A percentile compares a stretch with the other conserved stretches of the same genome.
These are phyloP conservation scores for Cymodocea nodosa DNA, from an alignment of 116 monocot genomes.

Conservation along the genomic window DNA sequence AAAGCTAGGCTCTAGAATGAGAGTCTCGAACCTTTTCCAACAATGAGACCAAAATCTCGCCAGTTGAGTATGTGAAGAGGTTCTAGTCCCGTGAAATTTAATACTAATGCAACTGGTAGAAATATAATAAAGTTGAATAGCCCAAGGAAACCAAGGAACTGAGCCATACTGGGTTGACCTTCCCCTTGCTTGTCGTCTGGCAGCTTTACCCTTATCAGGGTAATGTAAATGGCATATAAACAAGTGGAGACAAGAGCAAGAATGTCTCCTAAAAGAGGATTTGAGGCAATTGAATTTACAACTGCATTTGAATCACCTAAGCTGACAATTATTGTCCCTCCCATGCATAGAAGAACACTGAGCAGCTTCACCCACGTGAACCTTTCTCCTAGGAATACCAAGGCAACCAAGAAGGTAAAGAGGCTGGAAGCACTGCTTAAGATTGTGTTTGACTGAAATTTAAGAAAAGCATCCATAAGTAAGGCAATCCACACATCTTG, in stretches of 20 bases:
- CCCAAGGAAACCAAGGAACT: constrained; percentile 91
- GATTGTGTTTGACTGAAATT: constrained; percentile 89
- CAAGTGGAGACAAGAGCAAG: constrained; percentile 58
- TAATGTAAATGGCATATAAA: constrained; percentile 79
- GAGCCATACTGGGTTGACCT: constrained; percentile 76
- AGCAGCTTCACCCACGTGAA: constrained; percentile 87
- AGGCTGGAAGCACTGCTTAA: constrained; percentile 97
- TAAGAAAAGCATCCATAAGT: constrained; percentile 10
- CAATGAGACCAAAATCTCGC: constrained; percentile 75
- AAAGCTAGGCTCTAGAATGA: background rate
- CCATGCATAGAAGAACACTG: constrained; percentile 94
- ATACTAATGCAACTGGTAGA: constrained; percentile 53
- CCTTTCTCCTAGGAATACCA: constrained; percentile 70
- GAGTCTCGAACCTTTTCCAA: constrained; percentile 64
- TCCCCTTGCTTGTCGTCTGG: constrained; percentile 65
- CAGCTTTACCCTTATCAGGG: constrained; percentile 66
- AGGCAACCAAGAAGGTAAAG: constrained; percentile 84
- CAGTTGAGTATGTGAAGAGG: constrained; percentile 55
- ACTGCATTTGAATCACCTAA: constrained; percentile 52
- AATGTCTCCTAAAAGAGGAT: constrained; percentile 72
- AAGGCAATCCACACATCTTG: background rate
- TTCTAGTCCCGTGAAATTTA: constrained; percentile 67
- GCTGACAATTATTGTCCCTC: constrained; percentile 83
- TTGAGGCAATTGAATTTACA: constrained; percentile 40
- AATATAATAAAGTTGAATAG: constrained; percentile 75